Evolutionary conservation across 768 basidiomycete species (phyloP), one percentile per base, ranked within the genome.

Genomic region (Pulveroboletus sp.): DNA sequence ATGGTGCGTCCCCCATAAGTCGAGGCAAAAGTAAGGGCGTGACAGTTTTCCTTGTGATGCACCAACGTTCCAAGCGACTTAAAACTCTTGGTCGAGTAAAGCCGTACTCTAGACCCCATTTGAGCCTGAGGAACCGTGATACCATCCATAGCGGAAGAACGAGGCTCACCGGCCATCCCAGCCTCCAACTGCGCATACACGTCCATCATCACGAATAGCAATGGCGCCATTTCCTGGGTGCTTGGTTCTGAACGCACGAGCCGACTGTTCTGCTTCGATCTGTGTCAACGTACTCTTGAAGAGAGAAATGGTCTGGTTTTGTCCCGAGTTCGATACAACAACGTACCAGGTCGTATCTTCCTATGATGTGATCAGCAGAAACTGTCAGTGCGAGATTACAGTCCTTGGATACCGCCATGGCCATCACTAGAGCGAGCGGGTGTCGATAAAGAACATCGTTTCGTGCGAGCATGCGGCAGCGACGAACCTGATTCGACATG

Each of bases 141-240:
- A 37, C 37, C 18, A 26, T 21, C 40, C 3, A 35, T 12, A n/a
- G 37, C 12, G 28, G 27, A 50, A 39, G 21, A n/a, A 26, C 14
- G 12, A 38, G 6, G 70, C 87, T 58, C 56, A 93, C 94, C 76
- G 81, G 32, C 95, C 93, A 54, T 98, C 93, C 95, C 95, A 97
- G 0, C 93, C 92, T 3, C 87, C 94, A 2, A 93, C 73, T 0
- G 93, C 93, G 57, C 93, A 86, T 0, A 97, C 80, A 18, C 78
- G 77, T 0, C 84, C 90, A 56, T 89, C 85, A 32, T 80, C 76
- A 6, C 83, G 81, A 11, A 96, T 81, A 3, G 84, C 78, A n/a
- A 97, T 67, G 7, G 81, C 78, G 0, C 78, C 78, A 60, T 93
- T 93, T 3, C 93, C 93, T 0, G 89, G 81, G 54, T 89, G 76